These are phyloP conservation scores for Phytophthora cajani DNA, from an alignment of 352 stramenopile species.

Conservation along the genomic window DNA sequence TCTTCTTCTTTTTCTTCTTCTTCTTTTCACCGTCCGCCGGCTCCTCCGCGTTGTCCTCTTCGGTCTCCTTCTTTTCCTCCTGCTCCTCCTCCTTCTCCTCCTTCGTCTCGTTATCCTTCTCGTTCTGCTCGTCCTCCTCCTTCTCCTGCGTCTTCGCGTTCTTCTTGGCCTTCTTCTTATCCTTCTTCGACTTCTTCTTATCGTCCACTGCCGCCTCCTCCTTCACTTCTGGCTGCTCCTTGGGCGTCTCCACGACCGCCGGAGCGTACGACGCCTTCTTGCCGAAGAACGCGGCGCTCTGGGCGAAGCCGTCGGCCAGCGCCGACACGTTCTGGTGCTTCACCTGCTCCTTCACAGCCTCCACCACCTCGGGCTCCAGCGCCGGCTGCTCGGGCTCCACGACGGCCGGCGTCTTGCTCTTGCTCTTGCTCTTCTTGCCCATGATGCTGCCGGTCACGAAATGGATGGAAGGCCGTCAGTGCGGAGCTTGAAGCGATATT, in stretches of 20 bases:
- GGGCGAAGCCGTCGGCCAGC: conserved; percentile 63
- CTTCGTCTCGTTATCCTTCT: conserved; percentile 15
- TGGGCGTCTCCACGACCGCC: conserved; percentile 11
- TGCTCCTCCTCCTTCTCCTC: conserved; percentile 22
- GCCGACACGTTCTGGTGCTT: conserved; percentile 27
- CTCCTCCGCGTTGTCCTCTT: conserved; percentile 3
- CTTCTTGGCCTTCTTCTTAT: conserved; percentile 18
- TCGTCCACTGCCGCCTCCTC: background rate
- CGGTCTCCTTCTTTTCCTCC: conserved; percentile 17
- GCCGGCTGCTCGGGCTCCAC: conserved; percentile 9
- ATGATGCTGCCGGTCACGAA: conserved; percentile 36
- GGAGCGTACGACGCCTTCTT: conserved; percentile 69
- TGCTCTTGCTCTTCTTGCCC: conserved; percentile 51
- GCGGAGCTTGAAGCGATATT: conserved; percentile 1
- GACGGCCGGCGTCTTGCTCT: conserved; percentile 6
- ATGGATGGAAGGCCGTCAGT: conserved; percentile 46
- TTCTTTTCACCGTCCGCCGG: conserved; percentile 18
- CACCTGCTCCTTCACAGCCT: conserved; percentile 31
- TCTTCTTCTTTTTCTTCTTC: conserved; percentile 38
- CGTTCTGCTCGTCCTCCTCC: conserved; percentile 14
- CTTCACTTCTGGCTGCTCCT: conserved; percentile 19
- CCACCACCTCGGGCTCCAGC: conserved; percentile 26
- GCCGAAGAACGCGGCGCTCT: conserved; percentile 66
- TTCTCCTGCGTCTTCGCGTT: conserved; percentile 14
- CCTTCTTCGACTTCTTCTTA: conserved; percentile 9